Base-by-base conservation (phyloP, 2,329 filamentous ascomycete species). In the Coniosporium tulheliwenetii region DNA sequence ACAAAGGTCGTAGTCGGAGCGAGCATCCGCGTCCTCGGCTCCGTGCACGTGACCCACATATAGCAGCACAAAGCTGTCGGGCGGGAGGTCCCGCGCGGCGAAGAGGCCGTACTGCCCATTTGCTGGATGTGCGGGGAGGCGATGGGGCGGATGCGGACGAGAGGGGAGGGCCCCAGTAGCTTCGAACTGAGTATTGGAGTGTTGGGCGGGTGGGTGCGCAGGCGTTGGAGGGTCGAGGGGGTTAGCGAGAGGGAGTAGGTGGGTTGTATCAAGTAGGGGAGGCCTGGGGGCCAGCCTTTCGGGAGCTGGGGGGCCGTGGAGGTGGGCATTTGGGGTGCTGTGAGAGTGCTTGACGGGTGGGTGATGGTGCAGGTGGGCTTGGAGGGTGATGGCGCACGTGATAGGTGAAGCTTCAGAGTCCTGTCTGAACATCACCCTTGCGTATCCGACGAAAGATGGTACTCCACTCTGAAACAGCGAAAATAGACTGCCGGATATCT, bases 1-100 rank as follows among this genome's bases (percentile, higher is more conserved):
- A 15, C 58, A 65, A 5, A 73, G 55, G 46, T 73, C 69, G 51
- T 73, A 72, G 50, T 70, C 60, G 13, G 63, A 68, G 3, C 51
- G 45, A 12, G 56, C 51, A 44, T 72, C 61, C 13, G 52, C 58
- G 43, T 72, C 64, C 30, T 50, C 54, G 37, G 64, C 56, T 42
- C 49, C 50, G 50, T 73, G 69, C 14, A 70, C 58, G 37, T 57
- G 59, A 14, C 69, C 69, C 15, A 69, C 48, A 45, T 73, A 73
- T 12, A 65, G 56, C n/a, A 69, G 47, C 32, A 73, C 61, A 47
- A 71, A 65, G 0, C 57, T 53, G 35, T 60, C 61, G 12, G 69
- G 66, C 5, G 52, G 46, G 2, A 71, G 58, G 44, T 63, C 52
- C 38, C 59, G 52, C 12, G 55, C 52, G n/a, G 68, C 65, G 49